Evolutionary conservation across 352 stramenopile species (phyloP).

Genomic region (Phytophthora litchii): DNA sequence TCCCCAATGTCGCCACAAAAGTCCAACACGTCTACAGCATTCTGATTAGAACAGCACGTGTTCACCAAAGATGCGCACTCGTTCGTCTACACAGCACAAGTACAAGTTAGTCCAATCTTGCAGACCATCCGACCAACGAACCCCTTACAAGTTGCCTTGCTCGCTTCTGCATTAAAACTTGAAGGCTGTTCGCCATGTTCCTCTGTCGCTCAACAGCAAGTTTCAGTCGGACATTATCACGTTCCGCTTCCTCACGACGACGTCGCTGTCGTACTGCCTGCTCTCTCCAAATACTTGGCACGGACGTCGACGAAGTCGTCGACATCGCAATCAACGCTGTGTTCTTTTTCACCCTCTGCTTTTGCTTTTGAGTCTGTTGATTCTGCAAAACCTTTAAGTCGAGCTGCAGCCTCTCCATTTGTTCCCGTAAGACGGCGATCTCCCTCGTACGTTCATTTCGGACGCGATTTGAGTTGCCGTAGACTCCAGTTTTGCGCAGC

Average conservation of each 20-base stretch:
- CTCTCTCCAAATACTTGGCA: slow-evolving; percentile 16
- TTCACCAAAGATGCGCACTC: slow-evolving; percentile 14
- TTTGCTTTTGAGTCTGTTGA: slow-evolving; percentile 6
- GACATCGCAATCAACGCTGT: slow-evolving; percentile 6
- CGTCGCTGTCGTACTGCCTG: slow-evolving; percentile 34
- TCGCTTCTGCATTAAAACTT: slow-evolving; percentile 19
- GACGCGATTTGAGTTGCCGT: slow-evolving; percentile 26
- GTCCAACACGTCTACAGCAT: slow-evolving; percentile 13
- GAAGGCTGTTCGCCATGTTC: slow-evolving; percentile 17
- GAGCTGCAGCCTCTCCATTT: slow-evolving; percentile 52
- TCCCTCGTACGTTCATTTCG: slow-evolving; percentile 55
- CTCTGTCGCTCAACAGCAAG: slow-evolving; percentile 39
- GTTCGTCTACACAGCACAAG: slow-evolving; percentile 20
- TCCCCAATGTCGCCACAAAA: slow-evolving; percentile 25
- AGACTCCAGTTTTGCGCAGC: slow-evolving; percentile 29
- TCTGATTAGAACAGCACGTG: slow-evolving; percentile 13
- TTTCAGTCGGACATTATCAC: slow-evolving; percentile 44
- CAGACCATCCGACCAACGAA: background rate
- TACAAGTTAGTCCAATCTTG: slow-evolving; percentile 3
- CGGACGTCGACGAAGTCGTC: background rate
- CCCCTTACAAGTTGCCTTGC: slow-evolving; percentile 19
- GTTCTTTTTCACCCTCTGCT: background rate
- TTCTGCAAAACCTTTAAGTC: slow-evolving; percentile 43
- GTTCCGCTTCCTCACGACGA: slow-evolving; percentile 35
- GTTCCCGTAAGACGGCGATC: slow-evolving; percentile 57